A percentile compares a stretch with the other conserved stretches of the same genome.
Conservation (phyloP, 768 basidiomycete genomes). For the Trichaptum fuscoviolaceum region DNA sequence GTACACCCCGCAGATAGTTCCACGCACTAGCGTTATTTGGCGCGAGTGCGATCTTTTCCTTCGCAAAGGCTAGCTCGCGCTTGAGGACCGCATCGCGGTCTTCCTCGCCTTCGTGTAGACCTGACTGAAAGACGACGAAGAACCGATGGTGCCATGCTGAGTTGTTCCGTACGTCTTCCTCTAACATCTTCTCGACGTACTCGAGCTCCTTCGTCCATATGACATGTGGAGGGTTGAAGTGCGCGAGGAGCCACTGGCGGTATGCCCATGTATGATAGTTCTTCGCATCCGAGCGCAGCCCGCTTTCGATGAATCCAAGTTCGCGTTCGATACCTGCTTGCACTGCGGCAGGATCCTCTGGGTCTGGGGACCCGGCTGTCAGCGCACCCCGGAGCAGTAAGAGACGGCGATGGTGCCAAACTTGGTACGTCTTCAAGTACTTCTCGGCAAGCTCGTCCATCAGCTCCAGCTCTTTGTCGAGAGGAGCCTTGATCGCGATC, state of each 20-base stretch:
- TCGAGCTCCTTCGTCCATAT: constrained; percentile 74
- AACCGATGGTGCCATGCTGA: constrained; percentile 97
- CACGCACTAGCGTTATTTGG: constrained; percentile 95
- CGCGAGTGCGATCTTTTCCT: constrained; percentile 75
- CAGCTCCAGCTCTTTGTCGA: constrained; percentile 72
- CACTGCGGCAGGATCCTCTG: constrained; percentile 24
- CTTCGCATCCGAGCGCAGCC: constrained; percentile 76
- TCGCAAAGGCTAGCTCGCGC: constrained; percentile 78
- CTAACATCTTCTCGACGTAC: constrained; percentile 65
- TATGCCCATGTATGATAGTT: constrained; percentile 99
- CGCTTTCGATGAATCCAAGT: constrained; percentile 71
- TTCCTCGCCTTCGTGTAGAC: constrained; percentile 55
- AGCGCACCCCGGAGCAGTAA: constrained; percentile 53
- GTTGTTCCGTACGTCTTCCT: constrained; percentile 85
- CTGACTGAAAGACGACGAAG: constrained; percentile 75
- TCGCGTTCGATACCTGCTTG: constrained; percentile 34
- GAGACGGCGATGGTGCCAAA: constrained; percentile 90
- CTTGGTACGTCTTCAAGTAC: constrained; percentile 94
- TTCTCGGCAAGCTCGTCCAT: constrained; percentile 85
- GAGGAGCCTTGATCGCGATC: constrained; percentile 54
- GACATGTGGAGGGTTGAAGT: constrained; percentile 61
- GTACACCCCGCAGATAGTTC: constrained; percentile 92
- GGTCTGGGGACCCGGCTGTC: constrained; percentile 23
- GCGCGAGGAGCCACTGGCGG: constrained; percentile 88
- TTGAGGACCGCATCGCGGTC: constrained; percentile 54